Evolutionary conservation across 1,139 yeast genomes (phyloP), one percentile per base, ranked within the genome.

Genomic region (Suhomyces ambrosiae): DNA sequence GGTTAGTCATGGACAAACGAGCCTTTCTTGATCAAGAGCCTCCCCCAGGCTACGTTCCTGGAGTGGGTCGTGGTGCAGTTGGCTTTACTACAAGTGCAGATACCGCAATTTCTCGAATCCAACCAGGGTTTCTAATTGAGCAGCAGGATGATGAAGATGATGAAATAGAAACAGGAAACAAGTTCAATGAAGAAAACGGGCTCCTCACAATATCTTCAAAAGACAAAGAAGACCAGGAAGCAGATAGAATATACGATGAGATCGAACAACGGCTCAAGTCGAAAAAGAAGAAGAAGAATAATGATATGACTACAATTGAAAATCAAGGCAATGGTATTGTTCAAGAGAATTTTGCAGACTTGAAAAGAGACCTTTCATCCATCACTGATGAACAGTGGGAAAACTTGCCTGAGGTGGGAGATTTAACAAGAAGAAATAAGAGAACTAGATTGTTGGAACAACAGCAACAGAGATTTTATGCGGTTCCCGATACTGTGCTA

Each of bases 1-100:
- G n/a, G n/a, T n/a, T n/a, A n/a, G n/a, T n/a, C 5, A 76, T 76
- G 81, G 78, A 74, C 19, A 54, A 78, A 35, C 65, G 65, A 47
- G 70, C 79, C n/a, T 92, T 92, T 60, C 70, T 92, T 38, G 90
- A 85, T 53, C 89, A 86, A 65, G 81, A 83, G 46, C 84, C 97
- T 0, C 98, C 98, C 0, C 79, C 84, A 3, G 95, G 95, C 5
- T 92, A 92, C 56, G 77, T 89, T 26, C 86, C 97, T 2, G 98
- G 98, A 22, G 65, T 89, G 7, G 98, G 97, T 0, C 71, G 98
- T 55, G 98, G 98, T 12, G 98, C 97, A 2, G 79, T 87, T 0
- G 97, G 97, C 1, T 90, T 90, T 59, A 80, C 92, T 0, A 86
- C 96, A 0, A 76, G 88, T 42, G 86, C 92, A 2, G 95, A 85